Evolutionary conservation across 441 rosid genomes (phyloP).

Genomic region (Bruguiera hainesii): DNA sequence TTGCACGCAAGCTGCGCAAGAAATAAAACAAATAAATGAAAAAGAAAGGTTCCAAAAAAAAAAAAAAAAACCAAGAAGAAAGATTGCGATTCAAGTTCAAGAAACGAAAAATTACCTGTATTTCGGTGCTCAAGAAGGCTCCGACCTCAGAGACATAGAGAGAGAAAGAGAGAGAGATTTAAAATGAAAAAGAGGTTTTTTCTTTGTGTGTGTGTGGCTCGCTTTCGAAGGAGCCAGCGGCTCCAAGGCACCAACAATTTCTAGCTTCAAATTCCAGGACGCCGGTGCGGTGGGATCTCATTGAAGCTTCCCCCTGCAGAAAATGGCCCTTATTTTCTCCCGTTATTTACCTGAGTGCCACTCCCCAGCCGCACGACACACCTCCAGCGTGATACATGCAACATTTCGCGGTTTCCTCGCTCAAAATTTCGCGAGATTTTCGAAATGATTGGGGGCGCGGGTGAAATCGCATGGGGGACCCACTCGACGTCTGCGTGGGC

Average conservation of each 20-base stretch:
- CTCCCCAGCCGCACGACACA: not conserved
- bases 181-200: slow-evolving; percentile 18
- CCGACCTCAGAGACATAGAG: slow-evolving; percentile 7
- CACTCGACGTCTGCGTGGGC: too few species aligned
- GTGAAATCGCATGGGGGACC: too few species aligned
- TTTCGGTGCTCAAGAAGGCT: slow-evolving; percentile 20
- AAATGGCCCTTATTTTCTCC: not conserved
- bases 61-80: slow-evolving; percentile 1
- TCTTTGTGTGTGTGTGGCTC: not conserved
- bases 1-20: not conserved
- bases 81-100: slow-evolving; percentile 12
- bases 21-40: not conserved
- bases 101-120: slow-evolving; percentile 26
- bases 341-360: slow-evolving; percentile 31
- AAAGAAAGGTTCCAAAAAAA: slow-evolving; percentile 14
- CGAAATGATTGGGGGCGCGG: too few species aligned
- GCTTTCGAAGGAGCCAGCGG: too few species aligned
- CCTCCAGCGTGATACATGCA: too few species aligned
- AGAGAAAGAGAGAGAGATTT: slow-evolving; percentile 19
- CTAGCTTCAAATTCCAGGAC: not conserved
- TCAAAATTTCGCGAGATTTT: too few species aligned
- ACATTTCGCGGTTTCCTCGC: too few species aligned
- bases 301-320: slow-evolving; percentile 13
- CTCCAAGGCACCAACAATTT: not conserved
- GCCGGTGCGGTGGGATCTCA: slow-evolving; percentile 27